phyloP scores from a whole-genome alignment of 2,329 filamentous ascomycete species.

The Penicillium sp. region DNA sequence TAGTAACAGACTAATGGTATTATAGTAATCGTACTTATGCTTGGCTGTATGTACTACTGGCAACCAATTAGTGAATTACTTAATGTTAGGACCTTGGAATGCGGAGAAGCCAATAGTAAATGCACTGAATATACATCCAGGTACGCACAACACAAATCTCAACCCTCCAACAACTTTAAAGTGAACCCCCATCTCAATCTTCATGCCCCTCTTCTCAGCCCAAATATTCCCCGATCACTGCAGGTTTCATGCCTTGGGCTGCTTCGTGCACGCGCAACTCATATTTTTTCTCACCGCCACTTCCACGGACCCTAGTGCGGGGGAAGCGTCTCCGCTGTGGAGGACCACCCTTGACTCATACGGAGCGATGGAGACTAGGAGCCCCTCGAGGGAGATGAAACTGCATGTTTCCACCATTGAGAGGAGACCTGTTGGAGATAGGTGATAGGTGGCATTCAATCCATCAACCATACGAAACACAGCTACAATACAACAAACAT shows the following conservation, averaged over 20 bases:
- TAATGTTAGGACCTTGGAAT: too few relatives aligned
- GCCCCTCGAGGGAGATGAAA: not conserved
- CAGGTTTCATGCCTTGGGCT: conserved; percentile 11
- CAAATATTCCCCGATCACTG: conserved; percentile 1
- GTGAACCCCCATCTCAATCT: not conserved
- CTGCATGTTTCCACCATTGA: not conserved
- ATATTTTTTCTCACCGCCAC: conserved; percentile 29
- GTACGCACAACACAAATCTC: not conserved
- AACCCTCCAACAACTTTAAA: not conserved
- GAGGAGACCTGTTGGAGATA: not conserved
- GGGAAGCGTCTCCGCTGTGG: conserved; percentile 19
- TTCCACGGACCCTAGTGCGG: conserved; percentile 18
- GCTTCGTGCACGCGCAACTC: conserved; percentile 20
- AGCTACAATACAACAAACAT: not conserved
- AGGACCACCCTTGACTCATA: conserved; percentile 15
- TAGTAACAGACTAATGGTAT: not conserved
- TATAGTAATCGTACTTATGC: not conserved
- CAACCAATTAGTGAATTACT: too few relatives aligned
- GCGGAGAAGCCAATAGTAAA: too few relatives aligned
- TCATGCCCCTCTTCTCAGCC: not conserved
- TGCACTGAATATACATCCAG: too few relatives aligned
- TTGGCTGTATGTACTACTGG: too few relatives aligned
- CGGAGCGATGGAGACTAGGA: not conserved
- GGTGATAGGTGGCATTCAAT: not conserved
- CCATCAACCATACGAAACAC: not conserved